These are phyloP conservation scores for Tulasnella sp. DNA, from an alignment of 768 basidiomycete species.

Conservation along the genomic window DNA sequence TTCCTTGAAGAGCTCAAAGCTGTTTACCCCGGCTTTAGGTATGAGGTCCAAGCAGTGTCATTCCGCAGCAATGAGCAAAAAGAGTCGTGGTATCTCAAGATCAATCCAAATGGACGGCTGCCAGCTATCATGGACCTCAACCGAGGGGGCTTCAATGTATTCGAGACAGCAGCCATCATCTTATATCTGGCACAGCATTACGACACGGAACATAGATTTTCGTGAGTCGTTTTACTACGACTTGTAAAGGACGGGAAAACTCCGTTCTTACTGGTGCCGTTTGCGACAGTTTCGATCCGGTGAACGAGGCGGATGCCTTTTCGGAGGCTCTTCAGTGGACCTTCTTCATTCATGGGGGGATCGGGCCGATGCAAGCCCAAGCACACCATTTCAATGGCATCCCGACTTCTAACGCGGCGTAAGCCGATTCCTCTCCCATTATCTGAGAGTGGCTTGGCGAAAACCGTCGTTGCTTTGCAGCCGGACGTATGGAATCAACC, in stretches of 20 bases:
- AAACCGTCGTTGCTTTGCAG: background rate
- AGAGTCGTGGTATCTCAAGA: constrained; percentile 65
- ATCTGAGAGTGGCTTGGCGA: background rate
- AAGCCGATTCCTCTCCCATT: background rate
- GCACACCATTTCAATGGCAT: constrained; percentile 30
- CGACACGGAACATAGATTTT: constrained; percentile 67
- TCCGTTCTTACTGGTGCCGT: background rate
- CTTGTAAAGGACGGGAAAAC: no score
- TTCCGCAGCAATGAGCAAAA: constrained; percentile 58
- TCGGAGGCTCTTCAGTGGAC: constrained; percentile 81
- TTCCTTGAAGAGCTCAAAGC: constrained; percentile 57
- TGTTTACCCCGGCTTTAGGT: constrained; percentile 44
- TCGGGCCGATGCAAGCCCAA: constrained; percentile 39
- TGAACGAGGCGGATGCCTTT: constrained; percentile 47
- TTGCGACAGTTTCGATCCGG: constrained; percentile 47
- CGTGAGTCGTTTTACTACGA: background rate
- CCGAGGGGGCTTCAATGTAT: constrained; percentile 57
- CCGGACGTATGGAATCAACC: constrained; percentile 40
- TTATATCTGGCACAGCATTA: constrained; percentile 74
- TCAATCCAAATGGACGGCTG: constrained; percentile 54
- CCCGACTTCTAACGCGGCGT: background rate
- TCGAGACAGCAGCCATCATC: constrained; percentile 75
- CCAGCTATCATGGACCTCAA: constrained; percentile 37
- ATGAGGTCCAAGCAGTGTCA: constrained; percentile 45
- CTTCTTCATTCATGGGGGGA: constrained; percentile 76